Conservation (phyloP, 768 basidiomycete species). For the Psilocybe cubensis region DNA sequence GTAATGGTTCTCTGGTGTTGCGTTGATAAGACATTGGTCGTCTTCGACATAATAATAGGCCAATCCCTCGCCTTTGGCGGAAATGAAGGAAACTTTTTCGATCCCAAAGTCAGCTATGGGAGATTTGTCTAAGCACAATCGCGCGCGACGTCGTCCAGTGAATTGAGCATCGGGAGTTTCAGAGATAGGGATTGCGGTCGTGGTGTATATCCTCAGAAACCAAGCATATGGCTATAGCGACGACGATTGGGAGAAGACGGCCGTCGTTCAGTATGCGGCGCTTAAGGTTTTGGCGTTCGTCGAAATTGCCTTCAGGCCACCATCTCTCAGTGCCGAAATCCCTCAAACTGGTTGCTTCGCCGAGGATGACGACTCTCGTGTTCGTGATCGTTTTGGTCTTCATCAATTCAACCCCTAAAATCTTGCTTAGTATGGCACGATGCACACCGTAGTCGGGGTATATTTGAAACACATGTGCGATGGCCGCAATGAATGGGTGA, state of each 20-base stretch:
- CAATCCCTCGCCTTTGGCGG: neutral
- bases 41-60: neutral
- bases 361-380: too few relatives aligned
- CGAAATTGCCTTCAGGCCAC: neutral
- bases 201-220: neutral
- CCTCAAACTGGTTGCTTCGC: too few relatives aligned
- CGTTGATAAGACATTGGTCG: neutral
- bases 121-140: neutral
- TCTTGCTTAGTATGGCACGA: neutral
- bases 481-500: conserved; percentile 1
- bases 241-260: neutral
- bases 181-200: neutral
- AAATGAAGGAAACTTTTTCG: neutral
- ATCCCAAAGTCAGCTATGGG: neutral
- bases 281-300: neutral
- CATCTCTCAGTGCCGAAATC: too few relatives aligned
- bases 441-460: neutral
- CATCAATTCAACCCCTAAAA: neutral
- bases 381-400: too few relatives aligned
- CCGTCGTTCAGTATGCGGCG: neutral
- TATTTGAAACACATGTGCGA: neutral
- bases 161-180: neutral
- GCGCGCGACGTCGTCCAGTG: neutral
- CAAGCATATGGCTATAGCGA: neutral
- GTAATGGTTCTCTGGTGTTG: conserved; percentile 4